Evolutionary conservation across 1,139 yeast genomes (phyloP), one percentile per base, ranked within the genome.

Genomic region (Kodamaea fungicola): DNA sequence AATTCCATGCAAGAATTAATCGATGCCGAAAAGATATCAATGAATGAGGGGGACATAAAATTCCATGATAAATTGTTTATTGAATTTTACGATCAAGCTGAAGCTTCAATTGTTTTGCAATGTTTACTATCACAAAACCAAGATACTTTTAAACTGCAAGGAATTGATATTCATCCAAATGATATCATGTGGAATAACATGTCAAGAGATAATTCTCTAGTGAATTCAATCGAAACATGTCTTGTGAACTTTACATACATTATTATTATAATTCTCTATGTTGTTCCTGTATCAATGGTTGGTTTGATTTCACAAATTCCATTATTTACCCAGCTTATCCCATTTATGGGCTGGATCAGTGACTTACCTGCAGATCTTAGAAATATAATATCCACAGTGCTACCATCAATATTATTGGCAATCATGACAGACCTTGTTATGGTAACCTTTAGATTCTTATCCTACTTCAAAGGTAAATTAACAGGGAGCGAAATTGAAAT

Each of bases 221-320:
- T 55, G 2, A 55, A 57, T 7, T 54, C 64, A 22, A 21, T 71
- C 0, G 67, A 75, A 50, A 59, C 63, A 21, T 60, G 70, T 9
- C 26, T 67, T 5, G 76, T 79, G 0, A 67, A 69, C 28, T 40
- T 72, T 2, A 30, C 74, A 3, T 67, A 76, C 31, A 59, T 77
- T 8, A 41, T 66, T 5, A 61, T 81, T 0, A 76, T 78, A 4
- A 54, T 80, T 2, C 67, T 80, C 7, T 83, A 87, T 74, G 81
- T 81, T 2, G 57, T 83, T 1, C 94, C 94, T 0, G 88, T 83
- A 1, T 83, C 88, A 1, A 67, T 81, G 42, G 76, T 83, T 34
- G 87, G 88, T 0, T 59, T 83, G 9, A 59, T 83, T 1, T 77
- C 88, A 0, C 88, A 83, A 45, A 62, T 80, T 4, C 85, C 87